Percentiles rank a stretch among this genome's conserved stretches.
Evolutionary conservation across 106 monocot genomes (phyloP).

Genomic region (Dioscorea alata): DNA sequence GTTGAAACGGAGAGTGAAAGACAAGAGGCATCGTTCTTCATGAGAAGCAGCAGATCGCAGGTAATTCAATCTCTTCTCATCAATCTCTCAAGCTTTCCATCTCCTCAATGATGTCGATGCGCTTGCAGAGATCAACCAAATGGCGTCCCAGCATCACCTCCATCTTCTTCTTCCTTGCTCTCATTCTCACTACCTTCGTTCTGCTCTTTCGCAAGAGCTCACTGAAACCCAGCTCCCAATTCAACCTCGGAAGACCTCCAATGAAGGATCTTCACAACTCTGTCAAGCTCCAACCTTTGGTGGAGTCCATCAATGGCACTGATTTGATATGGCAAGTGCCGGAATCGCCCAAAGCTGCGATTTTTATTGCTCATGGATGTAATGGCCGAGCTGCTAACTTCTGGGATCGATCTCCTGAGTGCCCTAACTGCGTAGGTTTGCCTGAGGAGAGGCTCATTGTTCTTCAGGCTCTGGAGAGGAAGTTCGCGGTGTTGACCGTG

Average conservation of each 20-base stretch:
- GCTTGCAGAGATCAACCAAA: constrained; percentile 10
- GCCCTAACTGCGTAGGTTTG: constrained; percentile 69
- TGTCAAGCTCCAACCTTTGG: constrained; percentile 12
- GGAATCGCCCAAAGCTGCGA: constrained; percentile 54
- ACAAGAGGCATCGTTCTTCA: no score
- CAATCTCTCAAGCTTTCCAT: background rate
- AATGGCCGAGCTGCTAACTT: constrained; percentile 64
- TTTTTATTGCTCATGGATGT: constrained; percentile 85
- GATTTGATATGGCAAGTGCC: constrained; percentile 72
- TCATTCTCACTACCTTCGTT: constrained; percentile 11
- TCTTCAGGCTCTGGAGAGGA: constrained; percentile 48
- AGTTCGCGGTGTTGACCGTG: constrained; percentile 54
- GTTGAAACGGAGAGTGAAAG: no score
- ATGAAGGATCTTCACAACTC: constrained; percentile 16
- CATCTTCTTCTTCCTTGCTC: constrained; percentile 2
- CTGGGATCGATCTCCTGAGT: constrained; percentile 64
- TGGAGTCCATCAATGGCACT: constrained; percentile 41
- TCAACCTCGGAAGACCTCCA: constrained; percentile 5
- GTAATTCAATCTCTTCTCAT: no score
- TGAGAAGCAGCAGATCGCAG: no score
- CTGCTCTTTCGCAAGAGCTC: constrained; percentile 9
- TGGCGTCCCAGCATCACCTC: background rate
- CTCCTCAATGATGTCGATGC: constrained; percentile 12
- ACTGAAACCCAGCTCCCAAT: constrained; percentile 14
- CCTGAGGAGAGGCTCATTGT: constrained; percentile 71